Evolutionary conservation across 306 rosid genomes (phyloP), one percentile per base, ranked within the genome.

Genomic region (Malus sieversii): DNA sequence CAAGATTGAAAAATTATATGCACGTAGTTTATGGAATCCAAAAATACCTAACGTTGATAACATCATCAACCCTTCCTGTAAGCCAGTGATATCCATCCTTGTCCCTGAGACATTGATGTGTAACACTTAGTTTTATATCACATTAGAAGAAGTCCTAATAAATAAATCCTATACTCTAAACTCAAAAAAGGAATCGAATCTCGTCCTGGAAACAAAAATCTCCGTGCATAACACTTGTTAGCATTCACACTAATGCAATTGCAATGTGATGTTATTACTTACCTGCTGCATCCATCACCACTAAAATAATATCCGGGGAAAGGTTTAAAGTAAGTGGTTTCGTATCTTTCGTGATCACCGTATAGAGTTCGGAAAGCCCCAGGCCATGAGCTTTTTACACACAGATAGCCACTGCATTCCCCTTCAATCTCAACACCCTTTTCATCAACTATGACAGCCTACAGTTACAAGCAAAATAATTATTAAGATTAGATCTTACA

Each of bases 61-160:
- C 99, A 78, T 96, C 99, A 19, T 96, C 98, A 83, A 96, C 99
- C 84, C 99, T 89, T 86, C 99, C 99, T 14, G 99, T 96, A 61
- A 96, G 98, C 99, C 99, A 96, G 70, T 90, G 84, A 79, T 88
- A 96, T 80, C 99, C 99, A 79, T 96, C 98, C 83, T 92, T 92
- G 85, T 96, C 99, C 92, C 99, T 96, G 84, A 71, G 84, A 79
- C 78, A 85, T 35, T 77, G 68, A 70, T 44, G 80, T 79, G 63
- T 65, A 48, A 48, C 53, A 18, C 53, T 48, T 48, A 14, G 53
- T 48, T 48, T 48, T 48, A 48, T 48, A 1, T 14, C 15, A 14
- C 53, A 48, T 48, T 48, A 11, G 55, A 33, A 33, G 23, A n/a
- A n/a, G 4, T 27, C 59, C 27, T 59, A 60, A 66, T 20, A 20